A percentile compares a stretch with the other conserved stretches of the same genome.
Evolutionary conservation across 2,329 filamentous ascomycete genomes (phyloP).

Genomic region (Microdochium nivale): DNA sequence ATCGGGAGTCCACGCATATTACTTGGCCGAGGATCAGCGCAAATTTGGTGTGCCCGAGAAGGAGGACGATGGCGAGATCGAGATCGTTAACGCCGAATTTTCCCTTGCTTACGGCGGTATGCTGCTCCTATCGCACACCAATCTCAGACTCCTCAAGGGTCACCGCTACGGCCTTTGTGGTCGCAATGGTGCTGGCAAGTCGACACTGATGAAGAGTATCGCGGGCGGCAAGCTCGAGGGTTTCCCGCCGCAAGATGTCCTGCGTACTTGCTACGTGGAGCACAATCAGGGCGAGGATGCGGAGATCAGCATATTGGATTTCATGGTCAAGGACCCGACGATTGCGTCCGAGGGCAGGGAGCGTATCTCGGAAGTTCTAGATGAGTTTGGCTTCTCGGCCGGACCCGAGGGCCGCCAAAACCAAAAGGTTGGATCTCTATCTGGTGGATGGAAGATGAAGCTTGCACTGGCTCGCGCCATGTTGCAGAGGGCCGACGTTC

Average conservation of each 20-base stretch:
- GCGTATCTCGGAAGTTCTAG: constrained; percentile 74
- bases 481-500: constrained; percentile 92
- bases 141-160: constrained; percentile 86
- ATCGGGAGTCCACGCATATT: constrained; percentile 67
- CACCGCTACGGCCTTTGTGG: constrained; percentile 96
- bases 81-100: constrained; percentile 97
- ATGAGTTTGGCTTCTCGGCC: constrained; percentile 87
- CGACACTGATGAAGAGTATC: constrained; percentile 97
- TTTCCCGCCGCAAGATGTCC: constrained; percentile 84
- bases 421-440: constrained; percentile 86
- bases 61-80: constrained; percentile 84
- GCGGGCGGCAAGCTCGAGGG: constrained; percentile 93
- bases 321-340: constrained; percentile 80
- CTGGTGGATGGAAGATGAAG: constrained; percentile 99
- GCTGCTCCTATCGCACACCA: constrained; percentile 93
- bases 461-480: constrained; percentile 90
- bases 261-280: constrained; percentile 96
- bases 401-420: constrained; percentile 84
- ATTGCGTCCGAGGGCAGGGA: constrained; percentile 71
- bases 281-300: constrained; percentile 99
- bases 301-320: constrained; percentile 91
- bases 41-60: constrained; percentile 78
- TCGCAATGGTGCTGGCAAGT: constrained; percentile 95
- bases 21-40: constrained; percentile 75
- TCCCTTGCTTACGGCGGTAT: constrained; percentile 96